Base-by-base conservation (phyloP, 2,329 filamentous ascomycete species). In the Xylariaceae sp. region DNA sequence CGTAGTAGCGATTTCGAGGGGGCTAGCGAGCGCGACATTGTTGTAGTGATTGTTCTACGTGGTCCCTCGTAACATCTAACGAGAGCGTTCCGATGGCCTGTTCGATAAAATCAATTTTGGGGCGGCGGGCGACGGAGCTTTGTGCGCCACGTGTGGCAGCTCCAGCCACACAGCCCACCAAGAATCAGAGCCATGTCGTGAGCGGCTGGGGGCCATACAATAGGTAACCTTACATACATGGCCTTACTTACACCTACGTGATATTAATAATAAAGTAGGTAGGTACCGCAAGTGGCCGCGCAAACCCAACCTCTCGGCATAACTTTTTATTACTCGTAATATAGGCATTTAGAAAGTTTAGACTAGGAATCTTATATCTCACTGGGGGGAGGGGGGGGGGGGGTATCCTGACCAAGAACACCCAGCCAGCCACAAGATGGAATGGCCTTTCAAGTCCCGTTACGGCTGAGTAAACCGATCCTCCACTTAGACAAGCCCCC, bases 21-120 rank as follows among this genome's bases (percentile, higher is more conserved):
- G n/a, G 48, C 50, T 46, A 65, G 12, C 23, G 66, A 54, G 32
- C 53, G 63, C 44, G 67, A 65, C 67, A 70, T 70, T n/a, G 48
- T 56, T 23, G 20, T 26, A n/a, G 19, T 37, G 26, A 26, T 7
- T 19, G 18, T n/a, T n/a, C n/a, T n/a, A n/a, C n/a, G n/a, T n/a
- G n/a, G n/a, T n/a, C n/a, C n/a, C n/a, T n/a, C n/a, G n/a, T n/a
- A n/a, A n/a, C n/a, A n/a, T n/a, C n/a, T n/a, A n/a, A n/a, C n/a
- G n/a, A n/a, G 7, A 6, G 19, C 32, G 5, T 16, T 14, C 14
- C 32, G 14, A 37, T 37, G 32, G 32, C 19, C 19, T 9, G 44
- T 37, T 19, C 32, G 44, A 19, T 4, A 20, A 18, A 20, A 44
- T 23, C n/a, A 29, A 42, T 32, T 29, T 16, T 23, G 40, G 41